phyloP scores from a whole-genome alignment of 768 basidiomycete species.

The Boletales sp. region DNA sequence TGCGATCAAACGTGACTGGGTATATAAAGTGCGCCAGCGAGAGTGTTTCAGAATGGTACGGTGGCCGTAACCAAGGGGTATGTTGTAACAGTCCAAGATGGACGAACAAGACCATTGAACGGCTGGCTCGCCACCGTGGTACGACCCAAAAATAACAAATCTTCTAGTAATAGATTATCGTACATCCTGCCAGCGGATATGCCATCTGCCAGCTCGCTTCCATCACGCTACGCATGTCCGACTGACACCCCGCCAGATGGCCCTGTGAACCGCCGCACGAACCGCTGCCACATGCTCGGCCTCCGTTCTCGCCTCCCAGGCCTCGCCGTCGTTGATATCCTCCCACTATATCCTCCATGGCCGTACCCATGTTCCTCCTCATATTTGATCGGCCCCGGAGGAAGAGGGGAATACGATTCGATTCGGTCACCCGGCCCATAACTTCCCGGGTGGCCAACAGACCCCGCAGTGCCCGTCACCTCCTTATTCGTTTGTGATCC shows the following conservation, averaged over 20 bases:
- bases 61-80: conserved; percentile 7
- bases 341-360: neutral
- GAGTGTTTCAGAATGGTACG: conserved; percentile 14
- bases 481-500: conserved; percentile 12
- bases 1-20: conserved; percentile 10
- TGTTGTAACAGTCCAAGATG: too few relatives aligned
- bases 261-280: conserved; percentile 21
- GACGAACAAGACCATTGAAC: too few relatives aligned
- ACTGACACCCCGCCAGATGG: conserved; percentile 15
- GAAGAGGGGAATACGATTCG: neutral
- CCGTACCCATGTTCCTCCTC: conserved; percentile 5
- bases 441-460: neutral
- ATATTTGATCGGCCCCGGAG: neutral
- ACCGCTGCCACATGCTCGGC: conserved; percentile 24
- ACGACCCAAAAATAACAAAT: too few relatives aligned
- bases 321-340: neutral
- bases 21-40: neutral
- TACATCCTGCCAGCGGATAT: too few relatives aligned
- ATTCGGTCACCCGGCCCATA: conserved; percentile 6
- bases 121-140: too few relatives aligned
- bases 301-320: conserved; percentile 13
- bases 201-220: neutral
- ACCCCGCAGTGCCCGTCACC: conserved; percentile 1
- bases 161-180: too few relatives aligned
- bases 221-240: conserved; percentile 15